Percentiles rank a stretch among this genome's conserved stretches.
These are phyloP conservation scores for Quercus alba DNA, from an alignment of 306 rosid species.

Conservation along the genomic window DNA sequence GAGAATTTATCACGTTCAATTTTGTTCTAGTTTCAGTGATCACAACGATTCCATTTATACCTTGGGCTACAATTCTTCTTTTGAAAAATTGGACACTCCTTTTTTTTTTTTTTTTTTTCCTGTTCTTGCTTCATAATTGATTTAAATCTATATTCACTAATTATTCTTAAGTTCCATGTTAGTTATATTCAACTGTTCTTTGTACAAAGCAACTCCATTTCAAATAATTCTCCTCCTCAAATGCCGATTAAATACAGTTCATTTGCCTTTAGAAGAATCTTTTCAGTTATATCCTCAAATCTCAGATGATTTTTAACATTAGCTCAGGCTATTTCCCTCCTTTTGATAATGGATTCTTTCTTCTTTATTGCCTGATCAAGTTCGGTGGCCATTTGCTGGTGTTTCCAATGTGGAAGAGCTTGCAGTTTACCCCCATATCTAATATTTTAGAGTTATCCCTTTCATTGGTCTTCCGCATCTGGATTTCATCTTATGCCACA, in stretches of 20 bases:
- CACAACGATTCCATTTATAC: neutral
- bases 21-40: constrained; percentile 7
- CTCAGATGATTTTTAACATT: neutral
- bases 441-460: neutral
- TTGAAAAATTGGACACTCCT: neutral
- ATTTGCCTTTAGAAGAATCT: neutral
- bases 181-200: neutral
- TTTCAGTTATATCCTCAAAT: neutral
- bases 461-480: neutral
- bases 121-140: neutral
- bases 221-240: neutral
- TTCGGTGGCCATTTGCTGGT: neutral
- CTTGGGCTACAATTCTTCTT: neutral
- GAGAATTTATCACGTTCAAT: constrained; percentile 10
- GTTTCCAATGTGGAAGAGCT: neutral
- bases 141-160: neutral
- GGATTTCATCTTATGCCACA: neutral
- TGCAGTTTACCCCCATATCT: neutral
- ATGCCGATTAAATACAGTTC: neutral
- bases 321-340: neutral
- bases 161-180: neutral
- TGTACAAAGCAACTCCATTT: neutral
- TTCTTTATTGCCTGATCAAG: neutral
- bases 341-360: neutral
- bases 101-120: neutral